Evolutionary conservation across 257 asterid species (phyloP).

Genomic region (Cordia subcordata): DNA sequence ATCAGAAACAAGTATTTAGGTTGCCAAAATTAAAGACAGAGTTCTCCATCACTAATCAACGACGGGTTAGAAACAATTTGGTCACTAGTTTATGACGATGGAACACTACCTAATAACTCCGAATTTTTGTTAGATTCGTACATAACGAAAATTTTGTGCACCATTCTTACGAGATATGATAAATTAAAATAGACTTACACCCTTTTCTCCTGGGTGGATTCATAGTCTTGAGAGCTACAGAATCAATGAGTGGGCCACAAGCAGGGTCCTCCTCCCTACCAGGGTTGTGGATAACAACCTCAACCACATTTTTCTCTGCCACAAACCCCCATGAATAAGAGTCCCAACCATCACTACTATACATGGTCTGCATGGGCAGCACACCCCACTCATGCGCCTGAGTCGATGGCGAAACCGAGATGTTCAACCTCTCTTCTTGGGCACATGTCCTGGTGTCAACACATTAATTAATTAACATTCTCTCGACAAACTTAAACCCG

Average conservation of each 20-base stretch:
- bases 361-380: conserved; percentile 3
- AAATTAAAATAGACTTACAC: not conserved
- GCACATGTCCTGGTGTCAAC: conserved; percentile 9
- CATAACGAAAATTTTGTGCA: too few species aligned
- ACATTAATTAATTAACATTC: too few species aligned
- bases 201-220: not conserved
- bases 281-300: conserved; percentile 2
- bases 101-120: too few species aligned
- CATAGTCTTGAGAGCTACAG: conserved; percentile 6
- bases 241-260: conserved; percentile 7
- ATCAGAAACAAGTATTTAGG: too few species aligned
- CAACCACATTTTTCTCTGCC: not conserved
- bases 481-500: too few species aligned
- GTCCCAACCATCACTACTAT: conserved; percentile 11
- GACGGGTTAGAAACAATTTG: too few species aligned
- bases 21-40: too few species aligned
- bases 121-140: too few species aligned
- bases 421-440: conserved; percentile 6
- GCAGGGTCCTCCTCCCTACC: conserved; percentile 5
- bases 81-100: too few species aligned
- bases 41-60: too few species aligned
- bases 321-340: conserved; percentile 5
- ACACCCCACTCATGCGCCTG: conserved; percentile 1
- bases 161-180: too few species aligned
- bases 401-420: not conserved